These are phyloP conservation scores for Ascochyta koolunga DNA, from an alignment of 2,329 filamentous ascomycete genomes.

Conservation along the genomic window DNA sequence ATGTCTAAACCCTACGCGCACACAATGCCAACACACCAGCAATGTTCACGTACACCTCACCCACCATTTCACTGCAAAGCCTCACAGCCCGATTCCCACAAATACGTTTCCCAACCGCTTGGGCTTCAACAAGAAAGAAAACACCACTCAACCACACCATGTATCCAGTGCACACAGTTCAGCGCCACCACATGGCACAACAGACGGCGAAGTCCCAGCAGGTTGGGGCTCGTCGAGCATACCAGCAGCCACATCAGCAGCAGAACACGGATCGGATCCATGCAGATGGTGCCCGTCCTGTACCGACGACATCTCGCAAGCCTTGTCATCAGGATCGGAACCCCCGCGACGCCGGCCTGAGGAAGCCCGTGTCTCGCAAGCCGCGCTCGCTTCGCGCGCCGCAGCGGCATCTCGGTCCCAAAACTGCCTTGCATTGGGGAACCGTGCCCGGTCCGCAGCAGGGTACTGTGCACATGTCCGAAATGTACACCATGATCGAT, in stretches of 20 bases:
- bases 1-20: background rate
- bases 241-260: background rate
- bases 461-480: conserved; percentile 6
- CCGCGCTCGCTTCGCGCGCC: background rate
- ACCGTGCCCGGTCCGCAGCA: too few relatives aligned
- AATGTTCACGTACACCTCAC: conserved; percentile 12
- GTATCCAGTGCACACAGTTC: background rate
- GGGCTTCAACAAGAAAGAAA: background rate
- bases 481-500: conserved; percentile 27
- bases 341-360: background rate
- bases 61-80: conserved; percentile 2
- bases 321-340: conserved; percentile 12
- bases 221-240: conserved; percentile 12
- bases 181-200: conserved; percentile 3
- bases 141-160: background rate
- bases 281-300: conserved; percentile 9
- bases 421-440: too few relatives aligned
- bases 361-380: background rate
- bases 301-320: conserved; percentile 9
- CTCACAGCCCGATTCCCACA: conserved; percentile 2
- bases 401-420: background rate
- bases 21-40: conserved; percentile 13
- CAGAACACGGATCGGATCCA: conserved; percentile 3
- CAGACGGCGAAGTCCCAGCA: conserved; percentile 7
- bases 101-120: conserved; percentile 1